phyloP scores from a whole-genome alignment of 257 asterid genomes.

The Nicotiana noctiflora region DNA sequence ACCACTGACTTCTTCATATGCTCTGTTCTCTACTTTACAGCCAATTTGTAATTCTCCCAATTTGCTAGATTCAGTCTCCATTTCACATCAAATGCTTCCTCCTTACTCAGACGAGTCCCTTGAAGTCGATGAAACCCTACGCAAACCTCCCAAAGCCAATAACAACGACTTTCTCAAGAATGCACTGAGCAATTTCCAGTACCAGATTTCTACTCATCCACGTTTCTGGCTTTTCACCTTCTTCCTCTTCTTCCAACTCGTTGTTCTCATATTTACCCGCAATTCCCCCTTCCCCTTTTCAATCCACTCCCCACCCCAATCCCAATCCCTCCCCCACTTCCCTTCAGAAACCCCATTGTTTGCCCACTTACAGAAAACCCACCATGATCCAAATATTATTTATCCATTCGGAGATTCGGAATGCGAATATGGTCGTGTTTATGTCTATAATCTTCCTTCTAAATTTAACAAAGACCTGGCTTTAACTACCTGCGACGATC shows the following conservation, averaged over 20 bases:
- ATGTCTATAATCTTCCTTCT: conserved; percentile 67
- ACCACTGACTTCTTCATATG: not conserved
- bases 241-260: conserved; percentile 51
- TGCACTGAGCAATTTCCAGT: conserved; percentile 10
- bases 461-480: conserved; percentile 50
- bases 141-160: conserved; percentile 17
- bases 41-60: not conserved
- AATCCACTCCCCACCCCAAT: conserved; percentile 17
- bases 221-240: conserved; percentile 55
- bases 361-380: not conserved
- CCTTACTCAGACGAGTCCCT: not conserved
- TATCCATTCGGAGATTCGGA: conserved; percentile 23
- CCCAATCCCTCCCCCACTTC: conserved; percentile 13
- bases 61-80: not conserved
- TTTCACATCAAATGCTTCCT: not conserved
- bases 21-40: not conserved
- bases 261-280: conserved; percentile 42
- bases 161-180: conserved; percentile 11
- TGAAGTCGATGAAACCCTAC: not conserved
- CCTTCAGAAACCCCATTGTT: conserved; percentile 8
- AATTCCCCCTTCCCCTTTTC: conserved; percentile 28
- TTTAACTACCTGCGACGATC: conserved; percentile 49
- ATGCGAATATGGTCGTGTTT: conserved; percentile 71
- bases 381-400: not conserved
- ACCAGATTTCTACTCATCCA: conserved; percentile 49